Evolutionary conservation across 2,329 filamentous ascomycete species (phyloP), one percentile per base, ranked within the genome.

Genomic region (Stachybotrys echinatus): DNA sequence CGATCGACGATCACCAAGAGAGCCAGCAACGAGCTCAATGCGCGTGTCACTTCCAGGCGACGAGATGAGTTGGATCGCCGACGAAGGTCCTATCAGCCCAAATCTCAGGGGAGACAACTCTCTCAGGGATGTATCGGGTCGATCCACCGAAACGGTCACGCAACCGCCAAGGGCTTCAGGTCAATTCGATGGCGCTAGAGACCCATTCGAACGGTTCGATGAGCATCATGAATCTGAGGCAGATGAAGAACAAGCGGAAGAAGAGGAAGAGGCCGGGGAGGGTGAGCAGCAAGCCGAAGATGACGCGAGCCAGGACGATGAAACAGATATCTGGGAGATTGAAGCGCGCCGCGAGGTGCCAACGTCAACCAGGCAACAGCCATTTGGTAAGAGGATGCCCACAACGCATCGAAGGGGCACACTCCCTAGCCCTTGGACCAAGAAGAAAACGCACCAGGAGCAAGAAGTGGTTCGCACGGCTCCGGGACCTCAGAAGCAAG

Each of bases 281-380:
- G 22, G 37, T n/a, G 37, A 50, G 17, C 22, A 31, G 44, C 10
- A 49, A 5, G 52, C 55, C 10, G 53, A 49, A 17, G 47, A 50
- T 2, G 27, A 31, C 7, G 54, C 55, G 12, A 54, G 50, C 12
- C 48, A 44, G 22, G 69, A 70, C 22, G 74, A 75, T n/a, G 72
- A 73, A 4, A 75, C 74, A 12, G 68, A 83, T 54, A 71, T 84
- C 12, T 84, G 80, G 79, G 79, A 77, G 27, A 58, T 81, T 21
- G 80, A 83, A 58, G 80, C 79, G 12, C 70, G 74, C 48, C 73
- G 79, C 12, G 65, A 70, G 6, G 70, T 70, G 1, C 73, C 75
- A 10, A 61, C 54, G 5, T 56, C 63, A 20, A 47, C 55, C 31
- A 57, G 56, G n/a, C 59, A 65, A 21, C 62, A 61, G 40, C 58